Base-by-base conservation (phyloP, 768 basidiomycete species). In the Rhodocollybia butyracea region DNA sequence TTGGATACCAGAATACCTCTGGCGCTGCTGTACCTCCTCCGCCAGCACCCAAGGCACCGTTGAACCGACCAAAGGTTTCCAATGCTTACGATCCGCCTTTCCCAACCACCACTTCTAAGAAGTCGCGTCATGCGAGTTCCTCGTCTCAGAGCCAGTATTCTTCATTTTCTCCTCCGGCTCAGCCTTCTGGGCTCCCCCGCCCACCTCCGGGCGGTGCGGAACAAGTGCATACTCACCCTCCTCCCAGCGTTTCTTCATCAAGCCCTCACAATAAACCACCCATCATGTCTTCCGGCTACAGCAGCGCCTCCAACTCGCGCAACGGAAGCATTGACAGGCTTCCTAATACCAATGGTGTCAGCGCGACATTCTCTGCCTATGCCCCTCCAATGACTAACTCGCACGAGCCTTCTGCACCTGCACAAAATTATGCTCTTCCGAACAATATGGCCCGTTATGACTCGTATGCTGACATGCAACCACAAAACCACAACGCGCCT, bases 21-120 rank as follows among this genome's bases (percentile, higher is more conserved):
- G 22, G 34, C 38, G 36, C 68, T 30, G 47, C 66, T 51, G 66
- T 70, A 26, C 62, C 68, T 39, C 63, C 75, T 21, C 63, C 75
- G 27, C 70, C 76, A 3, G 58, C 68, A 5, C 72, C 76, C 17
- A 68, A 77, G 2, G 69, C 78, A 2, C 66, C 76, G 27, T 62
- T 85, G n/a, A 82, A 73, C 57, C 77, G 88, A 47, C 85, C 86
- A 22, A 88, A 83, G 69, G 68, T 82, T 31, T 75, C 73, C 13
- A 88, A 89, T 60, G 89, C 88, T 1, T 91, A 89, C 61, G 89
- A 91, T 61, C 89, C 89, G 2, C 88, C 89, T 30, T 80, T 90
- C 56, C 81, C 81, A 36, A 76, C 83, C 1, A 68, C 73, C n/a
- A 54, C 42, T 6, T 32, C 42, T 10, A 32, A 34, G 17, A 78